Evolutionary conservation across 2,329 filamentous ascomycete species (phyloP).

Genomic region (Graphium sp.): DNA sequence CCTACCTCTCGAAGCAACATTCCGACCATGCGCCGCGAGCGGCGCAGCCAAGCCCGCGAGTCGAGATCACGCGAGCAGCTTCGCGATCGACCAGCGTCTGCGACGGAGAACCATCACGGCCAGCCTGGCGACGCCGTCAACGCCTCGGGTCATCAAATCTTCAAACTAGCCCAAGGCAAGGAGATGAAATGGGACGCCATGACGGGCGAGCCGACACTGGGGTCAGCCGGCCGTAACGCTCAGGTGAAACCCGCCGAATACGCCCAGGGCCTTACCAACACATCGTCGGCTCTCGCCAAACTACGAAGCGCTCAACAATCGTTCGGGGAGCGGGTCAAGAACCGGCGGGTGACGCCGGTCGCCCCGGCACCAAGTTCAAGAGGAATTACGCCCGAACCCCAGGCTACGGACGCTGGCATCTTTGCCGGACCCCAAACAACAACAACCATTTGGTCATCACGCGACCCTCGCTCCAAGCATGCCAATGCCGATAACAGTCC

Average conservation of each 20-base stretch:
- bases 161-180: conserved; percentile 6
- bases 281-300: conserved; percentile 4
- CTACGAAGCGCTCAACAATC: conserved; percentile 10
- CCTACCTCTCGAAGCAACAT: conserved; percentile 27
- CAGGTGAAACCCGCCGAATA: conserved; percentile 38
- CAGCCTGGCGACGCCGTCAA: not conserved
- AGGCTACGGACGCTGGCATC: too few relatives aligned
- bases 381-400: not conserved
- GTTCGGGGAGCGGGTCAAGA: conserved; percentile 28
- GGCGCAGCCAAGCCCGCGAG: conserved; percentile 24
- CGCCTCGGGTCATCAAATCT: conserved; percentile 8
- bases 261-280: conserved; percentile 16
- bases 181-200: conserved; percentile 46
- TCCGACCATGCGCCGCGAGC: conserved; percentile 33
- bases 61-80: conserved; percentile 19
- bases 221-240: conserved; percentile 32
- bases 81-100: conserved; percentile 7
- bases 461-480: too few relatives aligned
- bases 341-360: conserved; percentile 12
- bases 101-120: conserved; percentile 10
- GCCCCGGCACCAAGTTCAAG: not conserved
- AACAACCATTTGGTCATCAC: too few relatives aligned
- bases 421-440: too few relatives aligned
- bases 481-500: too few relatives aligned
- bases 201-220: conserved; percentile 48